Percentiles rank a stretch among this genome's conserved stretches.
These are phyloP conservation scores for Aspergillus hiratsukae DNA, from an alignment of 2,329 filamentous ascomycete genomes.

Conservation along the genomic window DNA sequence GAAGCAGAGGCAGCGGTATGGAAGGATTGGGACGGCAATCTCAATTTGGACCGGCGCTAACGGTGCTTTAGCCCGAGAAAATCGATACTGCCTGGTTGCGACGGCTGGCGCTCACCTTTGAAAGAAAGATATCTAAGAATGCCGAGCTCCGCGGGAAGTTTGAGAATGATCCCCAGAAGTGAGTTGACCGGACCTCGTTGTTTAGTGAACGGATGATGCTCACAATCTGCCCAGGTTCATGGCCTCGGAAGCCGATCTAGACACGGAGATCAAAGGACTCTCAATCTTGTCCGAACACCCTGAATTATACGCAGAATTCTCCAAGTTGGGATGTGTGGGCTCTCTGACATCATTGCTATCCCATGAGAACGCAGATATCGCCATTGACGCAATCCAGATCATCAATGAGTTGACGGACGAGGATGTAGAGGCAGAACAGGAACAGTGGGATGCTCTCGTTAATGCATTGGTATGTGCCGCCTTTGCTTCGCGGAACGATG, in stretches of 20 bases:
- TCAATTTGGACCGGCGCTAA: constrained; percentile 9
- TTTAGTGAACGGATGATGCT: constrained; percentile 8
- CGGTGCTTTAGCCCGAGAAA: constrained; percentile 55
- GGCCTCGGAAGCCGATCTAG: constrained; percentile 80
- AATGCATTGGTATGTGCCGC: constrained; percentile 47
- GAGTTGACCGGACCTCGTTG: constrained; percentile 11
- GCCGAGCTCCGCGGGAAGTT: constrained; percentile 82
- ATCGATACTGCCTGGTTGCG: constrained; percentile 82
- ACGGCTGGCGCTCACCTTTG: constrained; percentile 74
- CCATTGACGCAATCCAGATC: constrained; percentile 85
- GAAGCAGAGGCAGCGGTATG: constrained; percentile 45
- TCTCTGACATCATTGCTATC: constrained; percentile 78
- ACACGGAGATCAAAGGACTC: constrained; percentile 79
- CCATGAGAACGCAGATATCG: constrained; percentile 96
- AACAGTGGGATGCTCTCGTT: constrained; percentile 75
- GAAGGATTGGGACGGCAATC: neutral
- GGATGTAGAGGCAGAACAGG: constrained; percentile 75
- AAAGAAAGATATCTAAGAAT: constrained; percentile 87
- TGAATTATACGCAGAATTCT: constrained; percentile 75
- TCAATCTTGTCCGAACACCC: constrained; percentile 85
- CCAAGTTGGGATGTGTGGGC: constrained; percentile 65
- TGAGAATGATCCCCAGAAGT: constrained; percentile 73
- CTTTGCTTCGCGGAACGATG: neutral
- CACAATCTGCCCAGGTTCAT: constrained; percentile 54
- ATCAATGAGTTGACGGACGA: constrained; percentile 90